Evolutionary conservation across 2,329 filamentous ascomycete genomes (phyloP), one percentile per base, ranked within the genome.

Genomic region (Paraconiothyrium brasiliense): DNA sequence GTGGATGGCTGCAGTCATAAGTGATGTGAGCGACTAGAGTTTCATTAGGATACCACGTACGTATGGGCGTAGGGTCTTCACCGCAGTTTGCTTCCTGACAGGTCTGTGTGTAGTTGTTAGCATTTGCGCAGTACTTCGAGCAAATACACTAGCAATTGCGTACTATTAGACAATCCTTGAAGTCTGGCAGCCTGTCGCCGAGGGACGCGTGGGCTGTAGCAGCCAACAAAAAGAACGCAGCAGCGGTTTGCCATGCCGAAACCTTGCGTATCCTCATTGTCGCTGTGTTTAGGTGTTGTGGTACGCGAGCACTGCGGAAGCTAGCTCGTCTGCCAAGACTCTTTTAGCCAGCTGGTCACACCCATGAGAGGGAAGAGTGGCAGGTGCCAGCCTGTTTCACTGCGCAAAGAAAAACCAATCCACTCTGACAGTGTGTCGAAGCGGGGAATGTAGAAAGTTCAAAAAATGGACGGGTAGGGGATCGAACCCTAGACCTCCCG

Each of bases 151-250:
- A 35, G 43, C 50, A 43, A 54, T 47, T 37, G 41, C 82, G 66
- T 83, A 97, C 94, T 84, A 92, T 81, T 57, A 98, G 87, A 77
- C 95, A 99, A 78, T 93, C 85, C 75, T 85, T 86, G 78, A 99
- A 99, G 73, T 97, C 93, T 20, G 92, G 92, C 62, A 97, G 83
- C 58, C 88, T 86, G 79, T 99, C 95, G 67, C 95, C 95, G 52
- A 89, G 72, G 4, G 94, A 97, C 32, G 93, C 95, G 57, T 84
- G 79, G 16, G 83, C 79, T 24, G 72, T 71, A 44, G 76, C 76
- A 58, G 48, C 49, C 63, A 74, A 55, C 74, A 76, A 57, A 72
- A 68, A 67, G 51, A 75, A 24, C 6, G 73, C 37, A 39, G 67
- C 67, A 60, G 67, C 16, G n/a, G 58, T 57, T 34, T 70, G 68